Percentiles rank a stretch among this genome's conserved stretches.
phyloP scores from a whole-genome alignment of 345 rosid species.

The Eucalyptus tenuipes region DNA sequence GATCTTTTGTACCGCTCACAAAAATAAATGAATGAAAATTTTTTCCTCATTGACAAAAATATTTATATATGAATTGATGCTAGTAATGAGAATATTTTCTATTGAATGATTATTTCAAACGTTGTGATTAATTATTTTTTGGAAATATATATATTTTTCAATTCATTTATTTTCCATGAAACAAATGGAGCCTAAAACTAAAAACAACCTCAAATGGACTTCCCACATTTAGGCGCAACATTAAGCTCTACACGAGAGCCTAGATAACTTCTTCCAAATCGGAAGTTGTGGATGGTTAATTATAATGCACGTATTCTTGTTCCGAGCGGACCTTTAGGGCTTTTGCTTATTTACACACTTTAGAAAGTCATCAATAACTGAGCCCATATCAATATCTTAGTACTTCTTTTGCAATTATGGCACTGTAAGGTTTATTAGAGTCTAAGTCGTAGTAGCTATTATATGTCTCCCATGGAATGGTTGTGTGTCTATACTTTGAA shows the following conservation, averaged over 20 bases:
- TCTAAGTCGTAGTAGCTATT: not conserved
- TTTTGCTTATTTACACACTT: not conserved
- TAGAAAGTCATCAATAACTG: not conserved
- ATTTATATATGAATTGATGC: no score
- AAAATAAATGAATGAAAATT: rapidly evolving
- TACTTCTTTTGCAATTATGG: not conserved
- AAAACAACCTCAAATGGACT: not conserved
- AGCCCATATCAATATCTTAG: no score
- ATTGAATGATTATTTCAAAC: rapidly evolving
- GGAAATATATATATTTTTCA: no score
- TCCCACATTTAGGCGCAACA: not conserved
- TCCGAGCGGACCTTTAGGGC: not conserved
- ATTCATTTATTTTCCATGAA: rapidly evolving
- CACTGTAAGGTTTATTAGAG: not conserved
- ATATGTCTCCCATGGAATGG: not conserved
- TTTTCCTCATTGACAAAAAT: no score
- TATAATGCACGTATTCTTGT: not conserved
- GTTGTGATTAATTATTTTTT: no score
- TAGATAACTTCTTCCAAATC: not conserved
- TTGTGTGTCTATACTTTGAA: not conserved
- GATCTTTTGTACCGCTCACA: rapidly evolving
- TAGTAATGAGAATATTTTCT: rapidly evolving
- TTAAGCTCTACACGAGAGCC: not conserved
- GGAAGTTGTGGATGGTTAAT: not conserved
- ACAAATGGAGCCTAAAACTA: rapidly evolving